Evolutionary conservation across 148 eudicot species (phyloP).

Genomic region (Chenopodium formosanum): DNA sequence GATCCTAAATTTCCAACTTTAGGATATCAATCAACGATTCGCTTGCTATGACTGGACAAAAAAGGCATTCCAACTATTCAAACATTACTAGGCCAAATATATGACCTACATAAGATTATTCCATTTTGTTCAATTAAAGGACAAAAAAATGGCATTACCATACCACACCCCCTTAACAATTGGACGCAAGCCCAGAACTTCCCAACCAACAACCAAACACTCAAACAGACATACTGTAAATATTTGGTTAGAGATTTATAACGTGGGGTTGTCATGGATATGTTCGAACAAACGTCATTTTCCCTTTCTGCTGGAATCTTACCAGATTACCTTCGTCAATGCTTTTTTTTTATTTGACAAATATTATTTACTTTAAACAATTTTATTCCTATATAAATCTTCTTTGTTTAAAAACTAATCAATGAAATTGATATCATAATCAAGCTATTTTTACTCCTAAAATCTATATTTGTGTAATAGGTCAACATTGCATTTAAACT

Average conservation of each 20-base stretch:
- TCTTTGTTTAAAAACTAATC: too few species aligned
- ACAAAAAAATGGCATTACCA: background rate
- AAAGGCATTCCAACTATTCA: too few species aligned
- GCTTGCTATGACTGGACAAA: too few species aligned
- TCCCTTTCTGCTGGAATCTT: background rate
- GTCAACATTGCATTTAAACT: too few species aligned
- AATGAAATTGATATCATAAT: too few species aligned
- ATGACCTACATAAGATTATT: background rate
- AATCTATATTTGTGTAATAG: too few species aligned
- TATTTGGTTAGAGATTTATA: constrained; percentile 19
- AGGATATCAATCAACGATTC: too few species aligned
- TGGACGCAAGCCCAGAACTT: background rate
- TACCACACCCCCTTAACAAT: background rate
- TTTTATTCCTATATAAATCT: too few species aligned
- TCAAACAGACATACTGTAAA: background rate
- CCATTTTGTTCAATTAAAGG: background rate
- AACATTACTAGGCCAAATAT: too few species aligned
- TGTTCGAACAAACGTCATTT: constrained; percentile 3
- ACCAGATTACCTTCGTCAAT: background rate
- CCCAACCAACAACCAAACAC: constrained; percentile 19
- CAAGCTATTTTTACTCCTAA: too few species aligned
- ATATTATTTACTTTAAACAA: too few species aligned
- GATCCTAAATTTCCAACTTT: too few species aligned
- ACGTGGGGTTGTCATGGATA: background rate
- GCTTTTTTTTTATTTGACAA: background rate